Evolutionary conservation across 208 protist genomes (phyloP).

Genomic region (Crithidia bombi): DNA sequence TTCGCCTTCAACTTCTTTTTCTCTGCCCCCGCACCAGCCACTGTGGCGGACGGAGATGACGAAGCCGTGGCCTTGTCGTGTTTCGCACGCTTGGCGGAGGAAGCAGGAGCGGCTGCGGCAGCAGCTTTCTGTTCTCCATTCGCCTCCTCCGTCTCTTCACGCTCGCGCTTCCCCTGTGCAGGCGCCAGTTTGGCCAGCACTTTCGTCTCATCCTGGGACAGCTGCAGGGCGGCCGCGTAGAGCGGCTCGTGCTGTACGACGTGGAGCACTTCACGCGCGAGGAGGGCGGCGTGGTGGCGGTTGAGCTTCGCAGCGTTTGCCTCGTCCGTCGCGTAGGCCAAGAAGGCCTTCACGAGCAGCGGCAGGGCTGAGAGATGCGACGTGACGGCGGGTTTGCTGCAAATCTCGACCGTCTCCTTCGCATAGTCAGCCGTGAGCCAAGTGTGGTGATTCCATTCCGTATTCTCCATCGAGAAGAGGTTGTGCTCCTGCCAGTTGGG

Average conservation of each 20-base stretch:
- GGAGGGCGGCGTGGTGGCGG: constrained; percentile 64
- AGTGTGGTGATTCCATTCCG: constrained; percentile 85
- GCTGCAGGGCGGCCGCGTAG: constrained; percentile 64
- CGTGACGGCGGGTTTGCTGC: constrained; percentile 71
- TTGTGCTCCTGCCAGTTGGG: constrained; percentile 88
- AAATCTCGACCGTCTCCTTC: constrained; percentile 82
- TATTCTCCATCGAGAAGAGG: constrained; percentile 78
- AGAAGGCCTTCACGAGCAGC: constrained; percentile 59
- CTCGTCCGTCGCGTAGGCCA: constrained; percentile 42
- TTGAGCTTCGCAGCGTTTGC: constrained; percentile 53
- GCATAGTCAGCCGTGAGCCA: constrained; percentile 83
- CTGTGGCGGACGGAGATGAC: neutral
- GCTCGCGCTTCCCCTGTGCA: constrained; percentile 53
- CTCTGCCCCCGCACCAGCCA: constrained; percentile 7
- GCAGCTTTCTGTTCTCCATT: neutral
- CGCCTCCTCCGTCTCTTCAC: constrained; percentile 26
- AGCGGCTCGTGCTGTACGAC: constrained; percentile 50
- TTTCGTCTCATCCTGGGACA: constrained; percentile 46
- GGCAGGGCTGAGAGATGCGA: constrained; percentile 78
- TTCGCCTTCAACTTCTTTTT: constrained; percentile 22
- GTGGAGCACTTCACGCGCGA: constrained; percentile 81
- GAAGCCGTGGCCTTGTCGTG: neutral
- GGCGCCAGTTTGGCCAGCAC: constrained; percentile 53
- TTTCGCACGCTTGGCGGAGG: constrained; percentile 2
- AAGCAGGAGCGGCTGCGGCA: neutral